Conservation (phyloP, 371 early-diverging fungal genomes). For the Rhizomucor pusillus region DNA sequence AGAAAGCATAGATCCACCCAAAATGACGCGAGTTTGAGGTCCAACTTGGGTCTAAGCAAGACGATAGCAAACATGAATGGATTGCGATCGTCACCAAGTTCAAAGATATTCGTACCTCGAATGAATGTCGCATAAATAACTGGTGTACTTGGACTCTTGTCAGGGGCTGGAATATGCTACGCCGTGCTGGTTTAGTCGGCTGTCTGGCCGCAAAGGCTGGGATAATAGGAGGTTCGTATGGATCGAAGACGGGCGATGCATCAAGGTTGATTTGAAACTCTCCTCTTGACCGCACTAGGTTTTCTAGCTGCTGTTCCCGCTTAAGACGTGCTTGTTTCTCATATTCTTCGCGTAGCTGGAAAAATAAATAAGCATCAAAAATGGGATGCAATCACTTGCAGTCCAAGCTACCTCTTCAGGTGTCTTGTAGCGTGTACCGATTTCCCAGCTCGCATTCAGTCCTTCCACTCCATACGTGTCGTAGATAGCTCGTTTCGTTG, state of each 20-base stretch:
- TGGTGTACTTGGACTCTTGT: constrained; percentile 63
- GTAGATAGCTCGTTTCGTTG: constrained; percentile 81
- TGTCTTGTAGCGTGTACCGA: constrained; percentile 76
- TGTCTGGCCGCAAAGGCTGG: constrained; percentile 34
- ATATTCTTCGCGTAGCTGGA: constrained; percentile 80
- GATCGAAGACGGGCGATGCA: constrained; percentile 55
- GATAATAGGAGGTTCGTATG: constrained; percentile 54
- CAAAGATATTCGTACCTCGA: constrained; percentile 56
- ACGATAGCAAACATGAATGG: not conserved
- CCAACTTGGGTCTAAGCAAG: constrained; percentile 62
- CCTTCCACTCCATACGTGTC: constrained; percentile 93
- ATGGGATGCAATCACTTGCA: not conserved
- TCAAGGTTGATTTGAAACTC: constrained; percentile 57
- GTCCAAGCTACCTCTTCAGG: constrained; percentile 68
- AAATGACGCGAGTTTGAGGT: constrained; percentile 58
- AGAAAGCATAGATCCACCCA: constrained; percentile 70
- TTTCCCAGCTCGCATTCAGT: constrained; percentile 69
- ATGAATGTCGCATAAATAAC: constrained; percentile 80
- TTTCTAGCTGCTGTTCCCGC: constrained; percentile 78
- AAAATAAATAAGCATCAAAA: not conserved
- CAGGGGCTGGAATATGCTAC: constrained; percentile 24
- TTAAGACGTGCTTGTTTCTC: constrained; percentile 69
- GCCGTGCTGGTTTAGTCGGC: constrained; percentile 14
- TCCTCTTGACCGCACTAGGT: constrained; percentile 65
- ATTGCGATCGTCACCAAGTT: too few relatives aligned